Conservation (phyloP, 148 eudicot species). For the Linanthus parryae region DNA sequence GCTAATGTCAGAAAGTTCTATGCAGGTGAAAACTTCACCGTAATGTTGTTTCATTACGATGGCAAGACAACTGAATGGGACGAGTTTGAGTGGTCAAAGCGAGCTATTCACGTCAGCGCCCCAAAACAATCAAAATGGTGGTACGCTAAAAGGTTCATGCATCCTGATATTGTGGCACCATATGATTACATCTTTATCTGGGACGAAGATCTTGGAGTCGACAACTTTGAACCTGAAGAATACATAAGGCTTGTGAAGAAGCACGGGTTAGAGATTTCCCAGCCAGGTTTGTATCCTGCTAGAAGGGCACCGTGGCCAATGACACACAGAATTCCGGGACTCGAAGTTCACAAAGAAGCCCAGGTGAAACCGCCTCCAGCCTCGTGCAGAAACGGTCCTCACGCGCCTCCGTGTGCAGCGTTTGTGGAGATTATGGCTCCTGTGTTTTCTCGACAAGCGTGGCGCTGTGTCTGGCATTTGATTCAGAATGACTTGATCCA, state of each 20-base stretch:
- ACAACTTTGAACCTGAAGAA: slow-evolving; percentile 59
- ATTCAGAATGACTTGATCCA: slow-evolving; percentile 59
- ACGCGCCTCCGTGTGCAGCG: slow-evolving; percentile 53
- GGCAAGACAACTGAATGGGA: slow-evolving; percentile 10
- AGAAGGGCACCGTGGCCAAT: slow-evolving; percentile 37
- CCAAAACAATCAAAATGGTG: slow-evolving; percentile 25
- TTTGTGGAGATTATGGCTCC: slow-evolving; percentile 66
- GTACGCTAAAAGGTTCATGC: slow-evolving; percentile 85
- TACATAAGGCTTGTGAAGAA: slow-evolving; percentile 36
- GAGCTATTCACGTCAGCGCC: slow-evolving; percentile 7
- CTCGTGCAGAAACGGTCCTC: slow-evolving; percentile 40
- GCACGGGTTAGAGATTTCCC: slow-evolving; percentile 39
- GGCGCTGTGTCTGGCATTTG: slow-evolving; percentile 66
- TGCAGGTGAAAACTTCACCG: slow-evolving; percentile 43
- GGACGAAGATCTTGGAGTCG: slow-evolving; percentile 87
- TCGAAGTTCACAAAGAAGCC: slow-evolving; percentile 43
- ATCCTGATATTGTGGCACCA: slow-evolving; percentile 67
- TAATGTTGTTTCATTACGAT: slow-evolving; percentile 11
- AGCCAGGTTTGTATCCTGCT: slow-evolving; percentile 45
- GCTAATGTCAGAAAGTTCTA: slow-evolving; percentile 10
- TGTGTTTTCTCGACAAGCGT: slow-evolving; percentile 49
- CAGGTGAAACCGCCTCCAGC: slow-evolving; percentile 45
- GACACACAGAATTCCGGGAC: slow-evolving; percentile 31
- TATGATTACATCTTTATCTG: slow-evolving; percentile 86
- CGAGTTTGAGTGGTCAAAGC: slow-evolving; percentile 8